Evolutionary conservation across 1,284 basidiomycete species (phyloP).

Genomic region (Cerioporus squamosus): DNA sequence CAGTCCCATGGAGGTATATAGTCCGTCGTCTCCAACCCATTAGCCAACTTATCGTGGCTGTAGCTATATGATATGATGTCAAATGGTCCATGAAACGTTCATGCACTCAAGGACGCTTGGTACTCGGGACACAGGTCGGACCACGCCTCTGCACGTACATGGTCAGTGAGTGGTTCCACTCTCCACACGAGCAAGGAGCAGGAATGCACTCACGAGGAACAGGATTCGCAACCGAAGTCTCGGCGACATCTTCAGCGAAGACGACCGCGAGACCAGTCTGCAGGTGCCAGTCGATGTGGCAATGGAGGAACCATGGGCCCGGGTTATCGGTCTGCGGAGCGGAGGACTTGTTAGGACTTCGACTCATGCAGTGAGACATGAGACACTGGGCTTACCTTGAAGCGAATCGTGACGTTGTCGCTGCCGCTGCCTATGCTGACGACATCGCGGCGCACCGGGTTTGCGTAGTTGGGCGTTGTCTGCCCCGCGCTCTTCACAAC

Average conservation of each 20-base stretch:
- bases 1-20: too few relatives aligned
- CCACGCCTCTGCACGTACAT: constrained; percentile 13
- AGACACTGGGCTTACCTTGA: constrained; percentile 20
- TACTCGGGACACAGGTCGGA: constrained; percentile 23
- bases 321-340: constrained; percentile 31
- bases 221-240: constrained; percentile 18
- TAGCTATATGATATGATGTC: too few relatives aligned
- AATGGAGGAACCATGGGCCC: constrained; percentile 39
- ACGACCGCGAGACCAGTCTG: constrained; percentile 35
- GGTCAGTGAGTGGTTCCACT: background rate
- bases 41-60: too few relatives aligned
- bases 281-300: constrained; percentile 39
- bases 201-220: constrained; percentile 20
- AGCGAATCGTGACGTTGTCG: constrained; percentile 34
- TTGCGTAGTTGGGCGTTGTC: constrained; percentile 39
- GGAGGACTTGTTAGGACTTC: background rate
- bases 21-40: too few relatives aligned
- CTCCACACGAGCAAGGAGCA: background rate
- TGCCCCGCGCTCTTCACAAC: constrained; percentile 26
- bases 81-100: background rate
- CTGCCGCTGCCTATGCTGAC: constrained; percentile 28
- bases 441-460: constrained; percentile 38
- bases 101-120: constrained; percentile 1
- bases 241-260: constrained; percentile 34
- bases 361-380: background rate